Base-by-base conservation (phyloP, 139 green algal species). In the Coelastrella sp. region DNA sequence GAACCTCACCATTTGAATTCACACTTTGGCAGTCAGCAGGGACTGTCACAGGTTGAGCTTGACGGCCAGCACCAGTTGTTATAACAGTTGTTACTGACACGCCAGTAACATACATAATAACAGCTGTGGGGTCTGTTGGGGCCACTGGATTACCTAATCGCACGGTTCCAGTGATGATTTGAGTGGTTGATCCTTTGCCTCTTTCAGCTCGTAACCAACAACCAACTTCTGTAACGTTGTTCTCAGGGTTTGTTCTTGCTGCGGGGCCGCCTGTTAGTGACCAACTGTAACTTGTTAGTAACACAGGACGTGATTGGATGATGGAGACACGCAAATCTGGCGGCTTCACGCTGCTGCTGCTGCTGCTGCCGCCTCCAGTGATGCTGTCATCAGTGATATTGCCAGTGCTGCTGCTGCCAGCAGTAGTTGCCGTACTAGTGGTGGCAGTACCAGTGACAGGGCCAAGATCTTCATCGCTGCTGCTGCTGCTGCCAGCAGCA, bases 201-300 rank as follows among this genome's bases (percentile, higher is more conserved):
- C 30, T 35, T 11, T 38, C 67, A 2, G 67, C 67, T 23, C 34
- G 32, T 34, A 76, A 40, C 67, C 34, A 34, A 27, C 67, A 76
- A 27, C 67, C 67, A 3, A 76, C 67, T 53, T 30, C 67, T 17
- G 38, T 23, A 8, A 23, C 9, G 8, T 40, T 40, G 35, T 51
- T 51, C 2, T 1, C 21, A 32, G 53, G 53, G 35, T 38, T 51
- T 2, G 15, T 11, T n/a, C 21, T 17, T 17, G 67, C 67, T 53
- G 67, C 67, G 11, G 67, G 67, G 17, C 35, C 37, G 11, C 67
- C 37, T 35, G 67, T 57, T 5, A 76, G 67, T 17, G 67, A 76
- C 67, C 67, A 76, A 40, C 19, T 51, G 37, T 34, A 50, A 40
- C 67, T 79, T 27, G 71, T 79, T 35, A 60, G n/a, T 64, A 64